These are phyloP conservation scores for Blastocystis sp. DNA, from an alignment of 352 stramenopile genomes.

Conservation along the genomic window DNA sequence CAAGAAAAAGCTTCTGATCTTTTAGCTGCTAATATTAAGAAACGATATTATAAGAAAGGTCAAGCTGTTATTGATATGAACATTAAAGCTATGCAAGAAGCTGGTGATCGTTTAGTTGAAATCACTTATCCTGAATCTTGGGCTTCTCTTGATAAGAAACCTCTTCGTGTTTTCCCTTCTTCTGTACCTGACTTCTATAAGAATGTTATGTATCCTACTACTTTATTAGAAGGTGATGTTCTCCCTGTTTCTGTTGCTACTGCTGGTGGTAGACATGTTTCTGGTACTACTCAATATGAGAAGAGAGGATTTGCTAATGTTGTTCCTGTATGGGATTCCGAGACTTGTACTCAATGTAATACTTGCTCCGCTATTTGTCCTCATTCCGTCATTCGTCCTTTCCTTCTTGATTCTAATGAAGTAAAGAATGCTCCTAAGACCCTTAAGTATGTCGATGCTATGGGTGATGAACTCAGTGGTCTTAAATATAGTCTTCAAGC, in stretches of 20 bases:
- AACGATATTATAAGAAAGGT: conserved; percentile 1
- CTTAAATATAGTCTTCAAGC: conserved; percentile 48
- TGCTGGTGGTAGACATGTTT: conserved; percentile 45
- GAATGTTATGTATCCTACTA: conserved; percentile 45
- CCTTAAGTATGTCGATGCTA: conserved; percentile 45
- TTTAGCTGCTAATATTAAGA: neutral
- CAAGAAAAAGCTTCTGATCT: neutral
- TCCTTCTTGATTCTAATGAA: conserved; percentile 49
- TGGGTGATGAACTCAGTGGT: conserved; percentile 43
- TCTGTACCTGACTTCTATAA: conserved; percentile 44
- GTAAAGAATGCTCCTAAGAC: conserved; percentile 44
- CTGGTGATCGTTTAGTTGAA: neutral
- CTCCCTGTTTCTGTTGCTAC: conserved; percentile 48
- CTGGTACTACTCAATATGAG: conserved; percentile 45
- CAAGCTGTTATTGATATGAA: conserved; percentile 11
- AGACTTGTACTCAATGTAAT: conserved; percentile 50
- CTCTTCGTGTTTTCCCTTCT: conserved; percentile 43
- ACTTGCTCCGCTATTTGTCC: conserved; percentile 50
- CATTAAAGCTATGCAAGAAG: conserved; percentile 11
- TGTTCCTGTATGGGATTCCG: conserved; percentile 45
- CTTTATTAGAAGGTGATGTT: conserved; percentile 44
- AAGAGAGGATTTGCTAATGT: conserved; percentile 42
- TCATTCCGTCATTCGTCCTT: conserved; percentile 48
- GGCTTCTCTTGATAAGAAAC: conserved; percentile 38
- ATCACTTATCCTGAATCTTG: neutral